Percentiles rank a stretch among this genome's conserved stretches.
phyloP scores from a whole-genome alignment of 805 yeast genomes.

The Starmerella sp. region DNA sequence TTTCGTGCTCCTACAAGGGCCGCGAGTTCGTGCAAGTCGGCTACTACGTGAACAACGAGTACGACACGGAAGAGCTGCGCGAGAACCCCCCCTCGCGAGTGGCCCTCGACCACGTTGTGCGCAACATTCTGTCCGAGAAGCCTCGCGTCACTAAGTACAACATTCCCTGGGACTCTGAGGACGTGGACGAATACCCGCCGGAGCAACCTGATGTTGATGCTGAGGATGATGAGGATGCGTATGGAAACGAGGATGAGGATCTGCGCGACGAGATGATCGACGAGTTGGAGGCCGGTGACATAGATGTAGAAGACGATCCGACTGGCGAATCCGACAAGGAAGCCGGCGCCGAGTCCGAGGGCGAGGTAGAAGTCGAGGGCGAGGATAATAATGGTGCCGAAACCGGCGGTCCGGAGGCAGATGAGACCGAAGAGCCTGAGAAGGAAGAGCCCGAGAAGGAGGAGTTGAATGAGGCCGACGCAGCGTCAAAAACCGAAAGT shows the following conservation, averaged over 20 bases:
- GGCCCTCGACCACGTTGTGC: slow-evolving; percentile 83
- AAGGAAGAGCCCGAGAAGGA: background rate
- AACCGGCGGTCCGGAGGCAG: background rate
- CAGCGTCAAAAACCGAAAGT: no score
- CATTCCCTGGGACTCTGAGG: slow-evolving; percentile 61
- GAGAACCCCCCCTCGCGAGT: slow-evolving; percentile 91
- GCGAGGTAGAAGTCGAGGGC: background rate
- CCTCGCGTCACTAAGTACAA: slow-evolving; percentile 96
- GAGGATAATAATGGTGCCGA: background rate
- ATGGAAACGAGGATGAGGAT: slow-evolving; percentile 24
- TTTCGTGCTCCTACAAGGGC: slow-evolving; percentile 87
- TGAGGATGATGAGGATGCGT: slow-evolving; percentile 22
- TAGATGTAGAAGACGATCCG: slow-evolving; percentile 16
- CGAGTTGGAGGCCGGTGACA: slow-evolving; percentile 23
- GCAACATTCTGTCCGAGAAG: slow-evolving; percentile 91
- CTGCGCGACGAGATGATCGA: slow-evolving; percentile 22
- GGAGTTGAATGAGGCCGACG: no score
- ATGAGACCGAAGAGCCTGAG: background rate
- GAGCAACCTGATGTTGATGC: slow-evolving; percentile 25
- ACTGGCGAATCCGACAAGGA: slow-evolving; percentile 4
- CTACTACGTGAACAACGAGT: slow-evolving; percentile 93
- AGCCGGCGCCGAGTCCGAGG: background rate
- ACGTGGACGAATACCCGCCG: slow-evolving; percentile 23
- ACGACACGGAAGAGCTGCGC: slow-evolving; percentile 82
- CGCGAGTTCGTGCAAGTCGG: slow-evolving; percentile 95